Percentiles rank a stretch among this genome's conserved stretches.
phyloP scores from a whole-genome alignment of 176 grass and related monocot genomes.

The Rhipidocladum racemiflorum region DNA sequence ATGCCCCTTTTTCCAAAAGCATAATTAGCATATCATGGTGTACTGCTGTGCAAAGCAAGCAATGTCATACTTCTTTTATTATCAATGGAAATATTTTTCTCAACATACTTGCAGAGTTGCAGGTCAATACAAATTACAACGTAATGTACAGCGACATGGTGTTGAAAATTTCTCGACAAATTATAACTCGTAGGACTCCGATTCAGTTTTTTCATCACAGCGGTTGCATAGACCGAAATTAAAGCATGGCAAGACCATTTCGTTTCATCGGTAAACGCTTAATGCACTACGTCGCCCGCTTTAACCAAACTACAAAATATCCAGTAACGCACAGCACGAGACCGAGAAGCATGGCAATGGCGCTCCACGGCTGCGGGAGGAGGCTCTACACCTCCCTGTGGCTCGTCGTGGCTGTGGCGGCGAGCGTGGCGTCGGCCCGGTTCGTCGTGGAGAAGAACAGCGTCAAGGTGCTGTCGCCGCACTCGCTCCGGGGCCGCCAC shows the following conservation, averaged over 20 bases:
- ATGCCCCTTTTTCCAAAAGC: not conserved
- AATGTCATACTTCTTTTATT: not conserved
- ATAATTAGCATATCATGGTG: conserved; percentile 13
- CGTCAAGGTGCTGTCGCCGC: conserved; percentile 63
- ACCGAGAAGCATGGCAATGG: conserved; percentile 23
- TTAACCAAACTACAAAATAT: not conserved
- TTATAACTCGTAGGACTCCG: not conserved
- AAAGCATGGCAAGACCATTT: not conserved
- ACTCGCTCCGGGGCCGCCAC: conserved; percentile 48
- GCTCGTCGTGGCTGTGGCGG: conserved; percentile 7
- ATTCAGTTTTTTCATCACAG: not conserved
- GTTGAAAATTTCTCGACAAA: conserved; percentile 21
- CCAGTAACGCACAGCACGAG: not conserved
- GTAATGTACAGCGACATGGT: not conserved
- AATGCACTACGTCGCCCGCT: conserved; percentile 18
- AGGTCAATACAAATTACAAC: conserved; percentile 5
- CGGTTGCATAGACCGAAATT: not conserved
- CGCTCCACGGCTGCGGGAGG: not conserved
- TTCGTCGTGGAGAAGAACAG: conserved; percentile 88
- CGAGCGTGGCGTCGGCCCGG: conserved; percentile 32
- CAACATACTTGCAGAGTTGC: not conserved
- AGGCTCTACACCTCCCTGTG: conserved; percentile 27
- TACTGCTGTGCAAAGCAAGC: conserved; percentile 16
- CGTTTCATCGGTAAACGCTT: not conserved
- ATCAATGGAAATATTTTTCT: not conserved